Evolutionary conservation across 148 eudicot species (phyloP).

Genomic region (Cornus kousa): DNA sequence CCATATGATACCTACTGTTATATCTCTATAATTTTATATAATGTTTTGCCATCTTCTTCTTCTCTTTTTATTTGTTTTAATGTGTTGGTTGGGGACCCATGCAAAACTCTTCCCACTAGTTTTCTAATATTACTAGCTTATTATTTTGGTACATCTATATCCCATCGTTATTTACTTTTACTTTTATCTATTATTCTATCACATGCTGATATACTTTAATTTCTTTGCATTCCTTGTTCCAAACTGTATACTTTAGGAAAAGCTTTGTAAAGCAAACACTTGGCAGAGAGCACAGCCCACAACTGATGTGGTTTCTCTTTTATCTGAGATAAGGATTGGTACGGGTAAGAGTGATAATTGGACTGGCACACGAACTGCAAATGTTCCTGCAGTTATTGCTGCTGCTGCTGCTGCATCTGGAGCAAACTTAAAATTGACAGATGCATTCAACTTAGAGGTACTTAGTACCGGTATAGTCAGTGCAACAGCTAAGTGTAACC

Average conservation of each 20-base stretch:
- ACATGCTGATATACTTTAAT: not conserved
- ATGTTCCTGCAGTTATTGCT: slow-evolving; percentile 98
- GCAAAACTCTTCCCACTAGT: not conserved
- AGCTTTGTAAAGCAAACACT: slow-evolving; percentile 82
- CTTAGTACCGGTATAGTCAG: slow-evolving; percentile 93
- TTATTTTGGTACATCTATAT: not conserved
- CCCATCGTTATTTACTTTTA: not conserved
- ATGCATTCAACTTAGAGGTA: slow-evolving; percentile 92
- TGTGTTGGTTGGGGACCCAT: not conserved
- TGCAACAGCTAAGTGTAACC: slow-evolving; percentile 87
- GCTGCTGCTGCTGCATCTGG: slow-evolving; percentile 99
- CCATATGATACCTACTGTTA: not conserved
- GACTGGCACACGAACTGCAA: slow-evolving; percentile 84
- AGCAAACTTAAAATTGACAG: slow-evolving; percentile 71
- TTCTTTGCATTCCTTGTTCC: not conserved
- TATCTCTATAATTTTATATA: not conserved
- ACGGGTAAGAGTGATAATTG: slow-evolving; percentile 89
- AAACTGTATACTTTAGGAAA: slow-evolving; percentile 57
- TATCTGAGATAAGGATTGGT: slow-evolving; percentile 94
- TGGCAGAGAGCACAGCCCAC: slow-evolving; percentile 86
- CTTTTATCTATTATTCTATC: not conserved
- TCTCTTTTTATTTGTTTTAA: not conserved
- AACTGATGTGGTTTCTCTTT: slow-evolving; percentile 86
- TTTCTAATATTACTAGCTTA: not conserved
- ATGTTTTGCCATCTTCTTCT: not conserved